Conservation (phyloP, 1,284 basidiomycete genomes). For the Cryptococcus sp. region DNA sequence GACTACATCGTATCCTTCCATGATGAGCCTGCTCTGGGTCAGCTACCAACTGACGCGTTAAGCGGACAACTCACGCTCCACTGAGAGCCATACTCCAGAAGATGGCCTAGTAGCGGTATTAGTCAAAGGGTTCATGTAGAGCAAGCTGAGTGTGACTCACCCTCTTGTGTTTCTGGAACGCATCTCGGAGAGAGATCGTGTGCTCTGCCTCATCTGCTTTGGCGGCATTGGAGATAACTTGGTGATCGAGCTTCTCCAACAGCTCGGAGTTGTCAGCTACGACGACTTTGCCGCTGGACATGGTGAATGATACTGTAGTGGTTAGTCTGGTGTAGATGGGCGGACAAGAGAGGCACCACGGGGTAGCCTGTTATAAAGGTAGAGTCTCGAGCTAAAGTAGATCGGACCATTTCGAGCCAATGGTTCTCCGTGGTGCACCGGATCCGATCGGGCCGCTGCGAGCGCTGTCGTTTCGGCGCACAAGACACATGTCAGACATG, state of each 20-base stretch:
- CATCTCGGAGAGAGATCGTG: slow-evolving; percentile 48
- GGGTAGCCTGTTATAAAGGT: too few species aligned
- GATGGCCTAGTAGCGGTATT: slow-evolving; percentile 36
- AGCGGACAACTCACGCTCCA: slow-evolving; percentile 30
- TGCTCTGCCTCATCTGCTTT: slow-evolving; percentile 18
- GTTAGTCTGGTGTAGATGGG: too few species aligned
- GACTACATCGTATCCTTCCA: slow-evolving; percentile 53
- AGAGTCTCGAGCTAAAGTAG: too few species aligned
- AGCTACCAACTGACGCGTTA: neutral
- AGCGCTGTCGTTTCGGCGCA: too few species aligned
- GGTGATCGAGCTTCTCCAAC: slow-evolving; percentile 11
- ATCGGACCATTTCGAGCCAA: too few species aligned
- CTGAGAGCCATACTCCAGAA: slow-evolving; percentile 53
- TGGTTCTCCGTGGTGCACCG: too few species aligned
- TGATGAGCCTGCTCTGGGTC: slow-evolving; percentile 33
- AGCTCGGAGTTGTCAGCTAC: slow-evolving; percentile 4
- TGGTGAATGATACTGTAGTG: neutral
- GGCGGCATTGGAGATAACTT: slow-evolving; percentile 13
- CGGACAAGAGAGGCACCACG: neutral
- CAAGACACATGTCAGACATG: too few species aligned
- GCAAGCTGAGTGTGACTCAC: neutral
- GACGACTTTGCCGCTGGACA: slow-evolving; percentile 33
- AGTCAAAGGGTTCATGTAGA: neutral
- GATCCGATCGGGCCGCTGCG: too few species aligned
- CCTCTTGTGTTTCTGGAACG: slow-evolving; percentile 51